A percentile compares a stretch with the other conserved stretches of the same genome.
phyloP scores from a whole-genome alignment of 164 flowering plant species.

The grape (Vitis vinifera) region DNA sequence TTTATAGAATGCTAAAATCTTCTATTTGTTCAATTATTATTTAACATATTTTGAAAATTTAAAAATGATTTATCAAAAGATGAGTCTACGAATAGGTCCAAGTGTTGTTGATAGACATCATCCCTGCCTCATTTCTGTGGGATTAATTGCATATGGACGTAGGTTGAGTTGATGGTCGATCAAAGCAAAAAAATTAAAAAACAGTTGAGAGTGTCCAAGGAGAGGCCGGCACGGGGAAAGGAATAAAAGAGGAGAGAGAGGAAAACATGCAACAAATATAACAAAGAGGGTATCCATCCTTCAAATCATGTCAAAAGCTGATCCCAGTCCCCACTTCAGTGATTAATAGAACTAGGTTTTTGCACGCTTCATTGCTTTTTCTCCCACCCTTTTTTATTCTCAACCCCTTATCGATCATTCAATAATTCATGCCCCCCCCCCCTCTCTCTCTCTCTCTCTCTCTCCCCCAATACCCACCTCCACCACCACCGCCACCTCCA shows the following conservation, averaged over 20 bases:
- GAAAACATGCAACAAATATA: background rate
- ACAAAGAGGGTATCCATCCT: background rate
- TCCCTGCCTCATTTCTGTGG: too few relatives aligned
- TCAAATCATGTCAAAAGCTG: background rate
- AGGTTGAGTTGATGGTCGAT: too few relatives aligned
- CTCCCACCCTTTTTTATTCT: background rate
- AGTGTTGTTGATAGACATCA: too few relatives aligned
- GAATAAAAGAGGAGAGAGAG: background rate
- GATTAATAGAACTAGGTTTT: conserved; percentile 1
- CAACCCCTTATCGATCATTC: background rate
- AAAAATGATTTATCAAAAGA: too few relatives aligned
- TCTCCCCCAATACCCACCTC: background rate
- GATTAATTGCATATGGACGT: too few relatives aligned
- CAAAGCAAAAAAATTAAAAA: too few relatives aligned
- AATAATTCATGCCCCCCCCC: conserved; percentile 3
- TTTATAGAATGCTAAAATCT: too few relatives aligned
- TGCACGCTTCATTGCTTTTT: conserved; percentile 1
- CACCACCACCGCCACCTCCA: background rate
- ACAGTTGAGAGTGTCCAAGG: background rate
- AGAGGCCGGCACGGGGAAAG: too few relatives aligned
- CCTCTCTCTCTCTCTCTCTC: too few relatives aligned
- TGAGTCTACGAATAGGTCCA: too few relatives aligned
- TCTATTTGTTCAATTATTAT: too few relatives aligned
- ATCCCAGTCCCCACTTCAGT: background rate
- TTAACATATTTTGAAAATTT: too few relatives aligned